Conservation (phyloP, 2,329 filamentous ascomycete species). For the Salinomyces thailandicus region DNA sequence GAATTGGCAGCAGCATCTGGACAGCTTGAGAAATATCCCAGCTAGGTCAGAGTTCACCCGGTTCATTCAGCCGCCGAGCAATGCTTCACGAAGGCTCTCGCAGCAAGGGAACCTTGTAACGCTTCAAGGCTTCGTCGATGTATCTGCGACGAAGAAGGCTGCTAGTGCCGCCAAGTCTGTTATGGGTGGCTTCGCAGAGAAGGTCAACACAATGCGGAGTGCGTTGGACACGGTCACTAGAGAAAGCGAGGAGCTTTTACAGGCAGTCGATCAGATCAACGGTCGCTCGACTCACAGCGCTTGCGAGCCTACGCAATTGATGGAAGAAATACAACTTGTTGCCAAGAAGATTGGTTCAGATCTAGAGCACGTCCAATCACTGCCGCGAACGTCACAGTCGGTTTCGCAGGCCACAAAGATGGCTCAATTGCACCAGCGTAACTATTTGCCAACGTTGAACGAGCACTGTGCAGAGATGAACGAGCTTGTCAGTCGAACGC, state of each 20-base stretch:
- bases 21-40: slow-evolving; percentile 52
- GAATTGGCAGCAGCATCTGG: slow-evolving; percentile 59
- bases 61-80: slow-evolving; percentile 25
- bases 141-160: slow-evolving; percentile 60
- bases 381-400: slow-evolving; percentile 56
- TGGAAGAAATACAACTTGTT: slow-evolving; percentile 77
- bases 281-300: slow-evolving; percentile 12
- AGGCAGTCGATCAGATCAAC: slow-evolving; percentile 35
- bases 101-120: slow-evolving; percentile 42
- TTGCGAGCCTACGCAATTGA: slow-evolving; percentile 55
- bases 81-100: slow-evolving; percentile 19
- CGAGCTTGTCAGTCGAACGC: slow-evolving; percentile 40
- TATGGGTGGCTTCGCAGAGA: slow-evolving; percentile 52
- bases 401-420: slow-evolving; percentile 53
- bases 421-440: slow-evolving; percentile 52
- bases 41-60: slow-evolving; percentile 55
- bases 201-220: slow-evolving; percentile 32
- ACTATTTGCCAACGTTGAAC: slow-evolving; percentile 50
- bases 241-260: slow-evolving; percentile 35
- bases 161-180: slow-evolving; percentile 56
- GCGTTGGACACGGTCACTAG: slow-evolving; percentile 32
- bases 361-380: slow-evolving; percentile 63
- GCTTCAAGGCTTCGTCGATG: slow-evolving; percentile 66
- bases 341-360: slow-evolving; percentile 80
- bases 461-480: slow-evolving; percentile 49